These are phyloP conservation scores for Chamaecrista fasciculata DNA, from an alignment of 306 rosid species.

Conservation along the genomic window DNA sequence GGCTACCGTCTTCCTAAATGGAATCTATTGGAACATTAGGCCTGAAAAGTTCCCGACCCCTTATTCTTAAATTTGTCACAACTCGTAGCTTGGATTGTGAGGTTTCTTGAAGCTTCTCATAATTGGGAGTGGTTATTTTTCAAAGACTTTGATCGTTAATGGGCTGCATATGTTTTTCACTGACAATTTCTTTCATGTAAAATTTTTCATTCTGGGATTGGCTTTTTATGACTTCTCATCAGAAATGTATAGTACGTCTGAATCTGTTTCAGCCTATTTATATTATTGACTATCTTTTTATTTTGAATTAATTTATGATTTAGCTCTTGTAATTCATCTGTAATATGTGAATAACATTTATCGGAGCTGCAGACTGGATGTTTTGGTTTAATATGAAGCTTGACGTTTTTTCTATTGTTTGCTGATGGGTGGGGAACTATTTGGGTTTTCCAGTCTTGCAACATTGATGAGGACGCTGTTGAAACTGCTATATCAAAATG, in stretches of 20 bases:
- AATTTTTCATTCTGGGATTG: background rate
- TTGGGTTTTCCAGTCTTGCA: conserved; percentile 68
- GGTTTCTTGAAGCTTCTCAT: background rate
- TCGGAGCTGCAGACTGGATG: no score
- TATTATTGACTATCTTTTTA: background rate
- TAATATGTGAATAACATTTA: background rate
- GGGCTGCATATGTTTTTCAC: background rate
- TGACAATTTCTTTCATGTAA: background rate
- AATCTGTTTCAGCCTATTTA: background rate
- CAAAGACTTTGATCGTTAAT: background rate
- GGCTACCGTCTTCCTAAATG: background rate
- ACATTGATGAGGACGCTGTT: conserved; percentile 72
- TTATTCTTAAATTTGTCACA: background rate
- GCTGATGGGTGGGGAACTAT: background rate
- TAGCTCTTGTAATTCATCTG: background rate
- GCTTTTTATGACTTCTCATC: conserved; percentile 7
- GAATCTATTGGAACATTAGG: background rate
- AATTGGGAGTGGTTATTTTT: background rate
- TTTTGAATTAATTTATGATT: background rate
- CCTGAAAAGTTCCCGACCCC: background rate
- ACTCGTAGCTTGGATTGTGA: conserved; percentile 16
- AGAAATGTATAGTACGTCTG: background rate
- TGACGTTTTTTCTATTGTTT: conserved; percentile 10
- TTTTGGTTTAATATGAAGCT: background rate
- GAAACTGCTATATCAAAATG: conserved; percentile 88